Evolutionary conservation across 805 yeast species (phyloP), one percentile per base, ranked within the genome.

Genomic region (Candida germanica): DNA sequence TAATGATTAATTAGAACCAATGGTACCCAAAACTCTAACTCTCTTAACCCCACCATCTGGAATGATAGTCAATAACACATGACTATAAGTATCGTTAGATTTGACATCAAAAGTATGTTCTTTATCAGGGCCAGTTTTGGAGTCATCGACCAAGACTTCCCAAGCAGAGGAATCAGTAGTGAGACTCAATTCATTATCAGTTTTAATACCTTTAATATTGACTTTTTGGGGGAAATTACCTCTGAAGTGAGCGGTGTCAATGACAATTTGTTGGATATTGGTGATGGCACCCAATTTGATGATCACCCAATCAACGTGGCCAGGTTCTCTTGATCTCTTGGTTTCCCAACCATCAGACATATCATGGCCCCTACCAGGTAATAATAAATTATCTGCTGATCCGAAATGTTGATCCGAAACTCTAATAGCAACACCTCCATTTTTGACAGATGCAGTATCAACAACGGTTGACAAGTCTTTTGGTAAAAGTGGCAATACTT

Each of bases 341-440:
- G 98, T 91, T 59, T 91, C 98, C 98, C 98, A 91, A 10, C 98
- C 98, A 55, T 93, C 98, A 33, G 93, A 79, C 98, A 91, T 91
- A 60, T 91, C 96, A 50, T 73, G 77, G 35, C 98, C 98, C 42
- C 97, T 78, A 11, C 98, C 98, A 2, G 97, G 97, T 37, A 91
- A 68, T 39, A 91, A 65, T 43, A 91, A 67, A 64, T 91, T 91
- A 58, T 86, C 94, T 25, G 89, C 95, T 29, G 91, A 75, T 25
- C 96, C 95, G 54, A 91, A 91, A 64, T 89, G 98, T 66, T 91
- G 95, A 64, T 93, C 96, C 2, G 94, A 83, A 49, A 76, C 79
- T 9, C 78, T 69, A 26, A 87, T 78, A 17, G 91, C 91, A 23
- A 87, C 89, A 45, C 95, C 98, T 42, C 98, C 98, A 54, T 81